phyloP scores from a whole-genome alignment of 495 filamentous ascomycete genomes.

The Tuber aestivum region DNA sequence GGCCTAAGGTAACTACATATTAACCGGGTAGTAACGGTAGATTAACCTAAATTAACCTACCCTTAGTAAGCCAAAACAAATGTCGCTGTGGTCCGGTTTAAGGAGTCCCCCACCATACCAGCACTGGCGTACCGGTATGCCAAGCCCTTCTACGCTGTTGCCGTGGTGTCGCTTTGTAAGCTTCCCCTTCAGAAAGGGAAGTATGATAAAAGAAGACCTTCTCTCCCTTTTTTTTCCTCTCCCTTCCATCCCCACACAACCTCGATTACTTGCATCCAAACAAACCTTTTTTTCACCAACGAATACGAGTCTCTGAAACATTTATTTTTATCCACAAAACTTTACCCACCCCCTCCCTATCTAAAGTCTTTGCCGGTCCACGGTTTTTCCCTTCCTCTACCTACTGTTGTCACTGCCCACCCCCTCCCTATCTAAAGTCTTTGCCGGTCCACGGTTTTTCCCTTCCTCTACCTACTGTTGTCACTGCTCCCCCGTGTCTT shows the following conservation, averaged over 20 bases:
- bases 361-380: neutral
- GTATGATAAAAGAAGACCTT: too few species aligned
- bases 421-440: too few species aligned
- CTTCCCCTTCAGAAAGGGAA: too few species aligned
- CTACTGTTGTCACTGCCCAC: neutral
- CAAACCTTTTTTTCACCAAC: neutral
- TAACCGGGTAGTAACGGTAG: too few species aligned
- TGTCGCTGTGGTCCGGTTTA: too few species aligned
- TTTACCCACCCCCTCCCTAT: neutral
- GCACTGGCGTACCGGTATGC: too few species aligned
- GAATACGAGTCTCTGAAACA: neutral
- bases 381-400: neutral
- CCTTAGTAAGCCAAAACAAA: too few species aligned
- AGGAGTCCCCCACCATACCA: too few species aligned
- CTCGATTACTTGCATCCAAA: neutral
- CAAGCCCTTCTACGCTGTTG: too few species aligned
- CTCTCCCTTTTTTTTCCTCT: neutral
- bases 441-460: neutral
- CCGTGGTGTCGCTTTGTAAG: too few species aligned
- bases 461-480: neutral
- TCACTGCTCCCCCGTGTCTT: neutral
- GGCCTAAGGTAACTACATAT: too few species aligned
- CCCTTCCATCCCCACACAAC: neutral
- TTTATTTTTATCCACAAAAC: neutral
- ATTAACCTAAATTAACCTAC: too few species aligned